Evolutionary conservation across 2,329 filamentous ascomycete species (phyloP).

Genomic region (Trichocomaceae sp.): DNA sequence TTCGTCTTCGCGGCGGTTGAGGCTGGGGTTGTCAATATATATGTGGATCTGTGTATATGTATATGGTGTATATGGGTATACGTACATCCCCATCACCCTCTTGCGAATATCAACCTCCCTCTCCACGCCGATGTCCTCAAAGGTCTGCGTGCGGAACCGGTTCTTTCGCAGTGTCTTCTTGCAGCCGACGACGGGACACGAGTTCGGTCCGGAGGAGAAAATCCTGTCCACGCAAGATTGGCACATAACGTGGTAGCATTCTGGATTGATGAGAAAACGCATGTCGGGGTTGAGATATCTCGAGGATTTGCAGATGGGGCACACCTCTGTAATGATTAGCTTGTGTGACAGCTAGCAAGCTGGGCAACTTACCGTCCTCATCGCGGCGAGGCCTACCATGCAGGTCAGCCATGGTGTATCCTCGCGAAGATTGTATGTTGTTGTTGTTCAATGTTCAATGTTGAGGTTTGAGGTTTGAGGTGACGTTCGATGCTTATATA

Average conservation of each 20-base stretch:
- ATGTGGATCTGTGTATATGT: neutral
- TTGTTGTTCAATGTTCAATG: neutral
- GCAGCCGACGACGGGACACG: slow-evolving; percentile 87
- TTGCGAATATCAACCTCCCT: slow-evolving; percentile 87
- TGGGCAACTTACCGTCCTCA: slow-evolving; percentile 33
- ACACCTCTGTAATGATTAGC: slow-evolving; percentile 57
- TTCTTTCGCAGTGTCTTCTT: slow-evolving; percentile 77
- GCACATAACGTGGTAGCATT: slow-evolving; percentile 99
- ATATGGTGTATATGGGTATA: neutral
- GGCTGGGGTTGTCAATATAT: slow-evolving; percentile 44
- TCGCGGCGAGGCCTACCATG: slow-evolving; percentile 33
- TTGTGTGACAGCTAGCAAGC: neutral
- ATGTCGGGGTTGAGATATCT: slow-evolving; percentile 93
- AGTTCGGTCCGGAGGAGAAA: slow-evolving; percentile 83
- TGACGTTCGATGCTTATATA: neutral
- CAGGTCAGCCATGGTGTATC: slow-evolving; percentile 24
- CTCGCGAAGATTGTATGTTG: too few species aligned
- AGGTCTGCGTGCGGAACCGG: slow-evolving; percentile 81
- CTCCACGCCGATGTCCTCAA: slow-evolving; percentile 80
- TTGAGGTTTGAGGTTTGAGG: neutral
- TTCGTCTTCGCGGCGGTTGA: slow-evolving; percentile 85
- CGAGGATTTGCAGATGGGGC: slow-evolving; percentile 94
- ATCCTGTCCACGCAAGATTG: slow-evolving; percentile 90
- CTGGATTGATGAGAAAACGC: slow-evolving; percentile 91
- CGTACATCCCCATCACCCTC: slow-evolving; percentile 59